Evolutionary conservation across 768 basidiomycete genomes (phyloP), one percentile per base, ranked within the genome.

Genomic region (Lanmaoa pseudosensibilis): DNA sequence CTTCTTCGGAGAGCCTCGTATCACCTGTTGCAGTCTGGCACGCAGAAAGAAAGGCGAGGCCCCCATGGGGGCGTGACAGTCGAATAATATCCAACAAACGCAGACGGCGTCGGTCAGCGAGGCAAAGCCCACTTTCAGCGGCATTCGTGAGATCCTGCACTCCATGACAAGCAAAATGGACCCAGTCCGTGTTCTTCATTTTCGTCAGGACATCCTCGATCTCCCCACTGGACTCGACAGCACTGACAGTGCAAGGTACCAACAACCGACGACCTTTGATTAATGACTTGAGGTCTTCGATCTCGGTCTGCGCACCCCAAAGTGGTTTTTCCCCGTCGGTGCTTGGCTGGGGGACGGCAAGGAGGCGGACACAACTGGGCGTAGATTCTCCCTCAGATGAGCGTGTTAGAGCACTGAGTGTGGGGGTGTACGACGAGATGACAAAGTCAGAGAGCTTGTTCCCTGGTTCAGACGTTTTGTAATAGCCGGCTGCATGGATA

Each of bases 111-210:
- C 30, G 30, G 6, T 30, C 30, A 30, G 30, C 48, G 30, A 71
- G 63, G 2, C 48, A 19, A 46, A 72, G 63, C 4, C 40, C 57
- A 39, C 65, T 67, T 19, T 65, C 46, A 12, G 61, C 37, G 13
- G 70, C 68, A 18, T 65, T 44, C 25, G 50, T n/a, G 9, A 40
- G 15, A 37, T 65, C 55, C 39, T 68, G 68, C 12, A 49, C 38
- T 2, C 69, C 73, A 36, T 74, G 73, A 37, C 73, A 72, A 23
- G 67, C 66, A 45, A 74, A 59, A 50, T 73, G 73, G 11, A 67
- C 64, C 63, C 49, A 50, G 25, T 38, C 23, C 16, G 25, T 8
- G 3, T 40, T 12, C 38, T 50, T 30, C 49, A 50, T 50, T 7
- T 5, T 10, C n/a, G 15, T 6, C 16, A 50, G 23, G 2, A 39